phyloP scores from a whole-genome alignment of 1,284 basidiomycete genomes.

The Apiotrichum porosum region DNA sequence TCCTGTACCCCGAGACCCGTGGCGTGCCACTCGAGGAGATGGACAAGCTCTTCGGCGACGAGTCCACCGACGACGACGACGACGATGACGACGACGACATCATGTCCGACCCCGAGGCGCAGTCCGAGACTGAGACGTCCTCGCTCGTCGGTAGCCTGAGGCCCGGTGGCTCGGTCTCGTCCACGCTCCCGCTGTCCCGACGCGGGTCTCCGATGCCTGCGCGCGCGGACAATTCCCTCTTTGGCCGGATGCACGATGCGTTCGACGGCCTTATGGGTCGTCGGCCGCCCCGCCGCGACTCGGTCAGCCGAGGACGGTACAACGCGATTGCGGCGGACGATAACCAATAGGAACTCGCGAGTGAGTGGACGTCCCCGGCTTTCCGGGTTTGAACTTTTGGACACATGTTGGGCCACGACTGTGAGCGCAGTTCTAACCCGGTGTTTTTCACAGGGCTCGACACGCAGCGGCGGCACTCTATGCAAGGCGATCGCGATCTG shows the following conservation, averaged over 20 bases:
- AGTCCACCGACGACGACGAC: neutral
- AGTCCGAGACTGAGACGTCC: slow-evolving; percentile 57
- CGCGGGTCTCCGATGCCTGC: slow-evolving; percentile 28
- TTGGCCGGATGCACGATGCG: slow-evolving; percentile 48
- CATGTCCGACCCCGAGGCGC: slow-evolving; percentile 12
- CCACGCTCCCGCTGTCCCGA: slow-evolving; percentile 32
- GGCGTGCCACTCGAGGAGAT: slow-evolving; percentile 56
- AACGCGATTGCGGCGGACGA: slow-evolving; percentile 53
- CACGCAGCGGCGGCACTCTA: neutral
- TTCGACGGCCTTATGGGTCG: slow-evolving; percentile 56
- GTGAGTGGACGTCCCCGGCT: no score
- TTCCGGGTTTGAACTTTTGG: no score
- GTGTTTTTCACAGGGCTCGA: neutral
- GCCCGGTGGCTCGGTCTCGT: slow-evolving; percentile 29
- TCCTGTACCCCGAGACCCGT: slow-evolving; percentile 54
- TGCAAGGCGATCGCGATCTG: no score
- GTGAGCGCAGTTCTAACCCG: neutral
- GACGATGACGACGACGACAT: slow-evolving; percentile 17
- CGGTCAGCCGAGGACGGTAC: slow-evolving; percentile 49
- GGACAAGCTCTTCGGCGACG: slow-evolving; percentile 49
- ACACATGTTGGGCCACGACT: no score
- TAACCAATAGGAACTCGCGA: slow-evolving; percentile 67
- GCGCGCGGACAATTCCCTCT: slow-evolving; percentile 31
- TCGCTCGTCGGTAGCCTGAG: slow-evolving; percentile 51
- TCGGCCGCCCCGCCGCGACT: slow-evolving; percentile 33